phyloP scores from a whole-genome alignment of 257 asterid species.

The Ligustrum vulgare region DNA sequence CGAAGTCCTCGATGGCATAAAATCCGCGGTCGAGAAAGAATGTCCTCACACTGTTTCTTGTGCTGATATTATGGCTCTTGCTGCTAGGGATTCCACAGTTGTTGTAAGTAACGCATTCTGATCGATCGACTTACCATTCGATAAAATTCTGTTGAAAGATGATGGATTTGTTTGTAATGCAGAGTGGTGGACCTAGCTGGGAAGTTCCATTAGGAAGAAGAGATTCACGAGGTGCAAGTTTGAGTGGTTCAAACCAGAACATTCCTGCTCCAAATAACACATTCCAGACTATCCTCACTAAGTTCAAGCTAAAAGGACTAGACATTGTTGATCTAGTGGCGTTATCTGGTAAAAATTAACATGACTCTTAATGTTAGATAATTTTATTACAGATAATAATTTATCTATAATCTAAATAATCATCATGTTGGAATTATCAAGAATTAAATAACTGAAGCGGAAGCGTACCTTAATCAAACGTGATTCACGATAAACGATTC shows the following conservation, averaged over 20 bases:
- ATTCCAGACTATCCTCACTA: constrained; percentile 42
- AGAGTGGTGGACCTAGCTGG: constrained; percentile 59
- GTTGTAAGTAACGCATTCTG: constrained; percentile 25
- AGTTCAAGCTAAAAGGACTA: constrained; percentile 37
- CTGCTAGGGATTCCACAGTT: constrained; percentile 52
- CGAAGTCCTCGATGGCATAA: constrained; percentile 45
- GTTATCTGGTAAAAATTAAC: constrained; percentile 40
- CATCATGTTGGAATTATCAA: too few species aligned
- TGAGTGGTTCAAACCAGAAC: constrained; percentile 45
- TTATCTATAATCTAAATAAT: too few species aligned
- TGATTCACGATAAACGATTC: too few species aligned
- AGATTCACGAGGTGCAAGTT: constrained; percentile 47
- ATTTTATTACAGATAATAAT: too few species aligned
- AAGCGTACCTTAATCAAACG: too few species aligned
- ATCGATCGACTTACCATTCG: too few species aligned
- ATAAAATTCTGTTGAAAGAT: neutral
- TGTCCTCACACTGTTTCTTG: constrained; percentile 57
- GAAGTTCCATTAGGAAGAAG: constrained; percentile 54
- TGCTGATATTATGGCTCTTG: constrained; percentile 50
- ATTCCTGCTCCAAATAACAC: constrained; percentile 61
- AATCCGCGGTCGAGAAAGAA: constrained; percentile 35
- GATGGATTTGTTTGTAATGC: neutral
- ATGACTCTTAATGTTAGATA: too few species aligned
- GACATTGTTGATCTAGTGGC: constrained; percentile 54
- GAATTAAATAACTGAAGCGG: too few species aligned